These are phyloP conservation scores for Globisporangium sylvaticum DNA, from an alignment of 352 stramenopile species.

Conservation along the genomic window DNA sequence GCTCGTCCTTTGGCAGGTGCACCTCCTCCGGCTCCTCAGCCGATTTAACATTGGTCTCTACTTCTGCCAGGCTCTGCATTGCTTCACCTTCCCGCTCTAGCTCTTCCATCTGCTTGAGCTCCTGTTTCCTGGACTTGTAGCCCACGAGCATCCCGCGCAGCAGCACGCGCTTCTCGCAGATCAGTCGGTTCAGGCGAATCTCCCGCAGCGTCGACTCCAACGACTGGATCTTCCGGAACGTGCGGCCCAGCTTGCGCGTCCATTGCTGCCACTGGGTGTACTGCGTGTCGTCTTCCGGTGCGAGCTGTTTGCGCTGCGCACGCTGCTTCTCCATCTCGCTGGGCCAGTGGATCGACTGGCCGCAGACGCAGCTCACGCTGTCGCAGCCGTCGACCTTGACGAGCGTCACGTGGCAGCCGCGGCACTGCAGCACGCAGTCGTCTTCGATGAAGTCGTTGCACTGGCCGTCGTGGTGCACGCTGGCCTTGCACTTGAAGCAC, in stretches of 20 bases:
- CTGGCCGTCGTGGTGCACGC: conserved; percentile 36
- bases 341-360: conserved; percentile 47
- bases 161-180: conserved; percentile 27
- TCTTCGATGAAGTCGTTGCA: conserved; percentile 57
- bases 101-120: conserved; percentile 16
- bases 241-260: conserved; percentile 18
- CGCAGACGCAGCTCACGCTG: conserved; percentile 46
- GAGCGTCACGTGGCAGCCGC: conserved; percentile 48
- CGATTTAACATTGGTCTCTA: background rate
- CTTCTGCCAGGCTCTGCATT: background rate
- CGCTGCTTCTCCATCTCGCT: conserved; percentile 42
- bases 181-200: conserved; percentile 28
- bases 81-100: background rate
- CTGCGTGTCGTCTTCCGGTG: conserved; percentile 22
- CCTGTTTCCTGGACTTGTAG: conserved; percentile 4
- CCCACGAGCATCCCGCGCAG: conserved; percentile 28
- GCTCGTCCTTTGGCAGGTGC: background rate
- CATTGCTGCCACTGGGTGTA: conserved; percentile 33
- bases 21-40: background rate
- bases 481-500: conserved; percentile 67
- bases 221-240: conserved; percentile 24
- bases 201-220: conserved; percentile 28
- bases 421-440: conserved; percentile 47
- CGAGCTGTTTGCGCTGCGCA: conserved; percentile 43
- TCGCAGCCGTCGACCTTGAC: conserved; percentile 67